A percentile compares a stretch with the other conserved stretches of the same genome.
Evolutionary conservation across 2,329 filamentous ascomycete genomes (phyloP).

Genomic region (Aspergillus amoenus): DNA sequence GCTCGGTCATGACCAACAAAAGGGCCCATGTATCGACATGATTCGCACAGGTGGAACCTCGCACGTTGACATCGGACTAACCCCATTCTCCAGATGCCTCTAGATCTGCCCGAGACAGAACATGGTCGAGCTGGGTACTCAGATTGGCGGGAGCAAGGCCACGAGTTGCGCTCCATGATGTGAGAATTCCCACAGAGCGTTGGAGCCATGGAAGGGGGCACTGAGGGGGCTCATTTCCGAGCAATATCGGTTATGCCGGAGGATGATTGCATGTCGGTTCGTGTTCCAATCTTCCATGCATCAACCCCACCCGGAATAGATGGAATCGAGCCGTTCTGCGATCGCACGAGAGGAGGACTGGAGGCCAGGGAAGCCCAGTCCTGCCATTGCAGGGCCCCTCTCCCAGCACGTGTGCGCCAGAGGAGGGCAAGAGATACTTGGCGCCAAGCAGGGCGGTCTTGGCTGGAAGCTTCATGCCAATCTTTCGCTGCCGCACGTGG

Average conservation of each 20-base stretch:
- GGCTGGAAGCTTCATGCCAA: constrained; percentile 12
- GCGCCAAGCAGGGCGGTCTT: constrained; percentile 3
- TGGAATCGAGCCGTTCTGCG: neutral
- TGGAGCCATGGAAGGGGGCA: neutral
- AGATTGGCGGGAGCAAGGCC: neutral
- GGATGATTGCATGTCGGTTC: neutral
- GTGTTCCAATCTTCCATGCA: constrained; percentile 6
- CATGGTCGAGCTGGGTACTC: neutral
- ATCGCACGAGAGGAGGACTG: neutral
- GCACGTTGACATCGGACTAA: neutral
- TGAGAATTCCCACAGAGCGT: neutral
- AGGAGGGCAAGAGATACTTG: constrained; percentile 3
- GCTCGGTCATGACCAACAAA: neutral
- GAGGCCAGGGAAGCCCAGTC: neutral
- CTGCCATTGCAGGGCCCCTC: neutral
- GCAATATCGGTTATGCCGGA: constrained; percentile 3
- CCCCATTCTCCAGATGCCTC: neutral
- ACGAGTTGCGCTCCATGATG: neutral
- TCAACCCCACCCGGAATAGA: neutral
- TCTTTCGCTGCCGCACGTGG: constrained; percentile 17
- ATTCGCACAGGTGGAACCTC: neutral
- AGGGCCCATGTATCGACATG: neutral
- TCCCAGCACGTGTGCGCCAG: neutral
- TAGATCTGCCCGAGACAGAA: neutral
- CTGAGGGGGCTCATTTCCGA: neutral